Evolutionary conservation across 2,329 filamentous ascomycete genomes (phyloP).

Genomic region (Penicillium concentricum): DNA sequence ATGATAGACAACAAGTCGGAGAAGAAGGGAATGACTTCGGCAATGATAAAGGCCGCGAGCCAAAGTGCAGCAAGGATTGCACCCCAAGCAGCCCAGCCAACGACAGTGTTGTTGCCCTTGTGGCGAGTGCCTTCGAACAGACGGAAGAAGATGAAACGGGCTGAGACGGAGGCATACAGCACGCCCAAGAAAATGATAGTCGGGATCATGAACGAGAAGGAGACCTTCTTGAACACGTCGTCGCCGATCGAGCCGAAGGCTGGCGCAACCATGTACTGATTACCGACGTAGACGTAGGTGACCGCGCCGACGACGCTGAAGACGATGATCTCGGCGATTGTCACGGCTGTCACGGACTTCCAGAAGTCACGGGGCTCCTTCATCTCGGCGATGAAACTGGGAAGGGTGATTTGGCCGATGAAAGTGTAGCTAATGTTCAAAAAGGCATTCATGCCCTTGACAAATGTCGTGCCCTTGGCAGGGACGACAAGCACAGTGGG

Average conservation of each 20-base stretch:
- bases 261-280: constrained; percentile 82
- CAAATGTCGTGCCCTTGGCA: constrained; percentile 70
- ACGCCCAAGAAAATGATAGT: constrained; percentile 91
- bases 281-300: constrained; percentile 84
- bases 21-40: constrained; percentile 93
- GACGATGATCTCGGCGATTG: constrained; percentile 80
- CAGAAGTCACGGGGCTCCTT: constrained; percentile 77
- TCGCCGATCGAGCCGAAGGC: constrained; percentile 82
- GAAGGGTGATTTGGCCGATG: constrained; percentile 90
- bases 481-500: constrained; percentile 70
- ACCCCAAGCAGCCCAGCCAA: constrained; percentile 79
- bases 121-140: constrained; percentile 77
- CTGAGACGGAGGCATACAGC: constrained; percentile 84
- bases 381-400: constrained; percentile 96
- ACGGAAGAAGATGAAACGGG: constrained; percentile 89
- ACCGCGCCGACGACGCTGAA: constrained; percentile 80
- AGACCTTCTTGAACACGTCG: constrained; percentile 75
- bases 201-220: constrained; percentile 94
- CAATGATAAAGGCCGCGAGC: constrained; percentile 88
- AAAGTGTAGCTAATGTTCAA: constrained; percentile 96
- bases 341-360: constrained; percentile 88
- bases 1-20: constrained; percentile 61
- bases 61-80: constrained; percentile 66
- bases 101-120: constrained; percentile 73
- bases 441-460: constrained; percentile 80